Percentiles rank a stretch among this genome's conserved stretches.
These are phyloP conservation scores for Apocynum venetum DNA, from an alignment of 257 asterid genomes.

Conservation along the genomic window DNA sequence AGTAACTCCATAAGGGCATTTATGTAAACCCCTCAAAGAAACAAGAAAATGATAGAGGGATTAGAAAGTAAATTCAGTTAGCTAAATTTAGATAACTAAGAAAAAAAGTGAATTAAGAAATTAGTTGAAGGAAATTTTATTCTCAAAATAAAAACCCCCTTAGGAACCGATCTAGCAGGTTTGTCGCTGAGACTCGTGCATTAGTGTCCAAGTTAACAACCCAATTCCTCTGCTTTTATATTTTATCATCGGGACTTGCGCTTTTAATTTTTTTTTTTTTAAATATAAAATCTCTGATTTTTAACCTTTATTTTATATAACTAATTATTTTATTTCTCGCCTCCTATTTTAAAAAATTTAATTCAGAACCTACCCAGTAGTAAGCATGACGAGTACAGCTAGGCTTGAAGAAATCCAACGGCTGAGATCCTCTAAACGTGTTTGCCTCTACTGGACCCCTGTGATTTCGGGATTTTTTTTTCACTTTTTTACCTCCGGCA, in stretches of 20 bases:
- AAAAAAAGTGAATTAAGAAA: not conserved
- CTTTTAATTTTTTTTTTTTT: not conserved
- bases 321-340: not conserved
- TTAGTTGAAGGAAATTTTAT: not conserved
- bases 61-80: not conserved
- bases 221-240: conserved; percentile 29
- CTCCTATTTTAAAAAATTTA: not conserved
- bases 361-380: conserved; percentile 24
- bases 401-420: conserved; percentile 16
- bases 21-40: not conserved
- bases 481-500: conserved; percentile 6
- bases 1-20: not conserved
- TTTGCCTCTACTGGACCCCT: not conserved
- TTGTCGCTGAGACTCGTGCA: conserved; percentile 52
- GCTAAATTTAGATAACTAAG: not conserved
- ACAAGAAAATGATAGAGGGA: not conserved
- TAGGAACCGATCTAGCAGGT: conserved; percentile 49
- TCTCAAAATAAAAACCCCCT: conserved; percentile 20
- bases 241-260: conserved; percentile 33
- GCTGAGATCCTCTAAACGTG: conserved; percentile 13
- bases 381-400: conserved; percentile 40
- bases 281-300: conserved; percentile 8
- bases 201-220: conserved; percentile 47
- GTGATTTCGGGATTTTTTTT: not conserved
- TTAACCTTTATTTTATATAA: conserved; percentile 11